A percentile compares a stretch with the other conserved stretches of the same genome.
These are phyloP conservation scores for Parietaria judaica DNA, from an alignment of 306 rosid species.

Conservation along the genomic window DNA sequence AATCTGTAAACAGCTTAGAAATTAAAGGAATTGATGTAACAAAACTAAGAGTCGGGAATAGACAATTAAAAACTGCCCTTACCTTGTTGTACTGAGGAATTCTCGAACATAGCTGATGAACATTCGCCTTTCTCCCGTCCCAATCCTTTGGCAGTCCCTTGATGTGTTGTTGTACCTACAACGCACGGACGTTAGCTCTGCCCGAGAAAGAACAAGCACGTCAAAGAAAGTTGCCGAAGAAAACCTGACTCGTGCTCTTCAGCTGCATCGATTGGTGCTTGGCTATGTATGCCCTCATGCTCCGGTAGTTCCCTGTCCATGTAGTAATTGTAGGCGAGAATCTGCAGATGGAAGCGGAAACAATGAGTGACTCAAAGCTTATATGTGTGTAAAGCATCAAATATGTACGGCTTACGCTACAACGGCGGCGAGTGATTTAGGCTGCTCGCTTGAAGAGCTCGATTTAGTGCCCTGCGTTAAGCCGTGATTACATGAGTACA, in stretches of 20 bases:
- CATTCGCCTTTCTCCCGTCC: conserved; percentile 51
- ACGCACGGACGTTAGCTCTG: background rate
- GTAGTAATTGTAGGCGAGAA: conserved; percentile 63
- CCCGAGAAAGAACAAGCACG: background rate
- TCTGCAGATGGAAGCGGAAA: conserved; percentile 29
- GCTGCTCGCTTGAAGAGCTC: conserved; percentile 27
- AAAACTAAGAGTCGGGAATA: conserved; percentile 8
- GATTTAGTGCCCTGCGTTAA: conserved; percentile 35
- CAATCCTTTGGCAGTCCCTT: conserved; percentile 65
- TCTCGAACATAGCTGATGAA: conserved; percentile 61
- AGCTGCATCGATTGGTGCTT: conserved; percentile 72
- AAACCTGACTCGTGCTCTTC: conserved; percentile 66
- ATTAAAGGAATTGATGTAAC: background rate
- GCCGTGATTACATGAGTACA: background rate
- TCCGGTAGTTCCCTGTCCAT: conserved; percentile 78
- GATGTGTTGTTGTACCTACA: conserved; percentile 54
- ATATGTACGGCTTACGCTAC: conserved; percentile 36
- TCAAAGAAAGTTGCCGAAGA: background rate
- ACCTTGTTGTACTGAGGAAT: conserved; percentile 77
- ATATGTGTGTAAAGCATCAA: background rate
- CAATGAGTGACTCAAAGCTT: background rate
- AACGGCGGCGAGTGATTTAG: conserved; percentile 58
- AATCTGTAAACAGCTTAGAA: conserved; percentile 31
- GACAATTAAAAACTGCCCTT: conserved; percentile 4
- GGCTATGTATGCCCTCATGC: conserved; percentile 63